A percentile compares a stretch with the other conserved stretches of the same genome.
phyloP scores from a whole-genome alignment of 176 grass and related monocot genomes.

The Rhynchospora tenuis region DNA sequence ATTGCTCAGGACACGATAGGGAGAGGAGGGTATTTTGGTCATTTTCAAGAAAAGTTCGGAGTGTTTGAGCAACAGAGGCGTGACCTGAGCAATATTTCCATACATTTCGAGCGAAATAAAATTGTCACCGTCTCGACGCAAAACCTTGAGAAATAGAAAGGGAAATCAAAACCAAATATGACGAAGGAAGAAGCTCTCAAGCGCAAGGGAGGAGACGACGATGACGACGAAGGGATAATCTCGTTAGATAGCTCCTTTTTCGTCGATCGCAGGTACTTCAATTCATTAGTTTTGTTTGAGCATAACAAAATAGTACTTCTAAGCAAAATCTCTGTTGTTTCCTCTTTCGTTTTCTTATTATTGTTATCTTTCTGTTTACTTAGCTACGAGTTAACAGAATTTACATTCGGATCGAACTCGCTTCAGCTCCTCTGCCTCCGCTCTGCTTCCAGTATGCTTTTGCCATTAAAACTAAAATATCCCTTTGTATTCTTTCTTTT shows the following conservation, averaged over 20 bases:
- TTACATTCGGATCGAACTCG: constrained; percentile 73
- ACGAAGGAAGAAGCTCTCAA: background rate
- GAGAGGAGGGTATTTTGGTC: no score
- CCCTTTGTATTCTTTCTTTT: no score
- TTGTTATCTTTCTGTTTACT: constrained; percentile 26
- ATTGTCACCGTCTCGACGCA: background rate
- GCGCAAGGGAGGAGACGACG: constrained; percentile 18
- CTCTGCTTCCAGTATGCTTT: constrained; percentile 70
- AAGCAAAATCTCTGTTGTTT: background rate
- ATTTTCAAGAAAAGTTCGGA: no score
- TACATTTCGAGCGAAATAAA: background rate
- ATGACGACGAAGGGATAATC: constrained; percentile 48
- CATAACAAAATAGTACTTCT: background rate
- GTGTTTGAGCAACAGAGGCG: no score
- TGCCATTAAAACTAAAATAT: background rate
- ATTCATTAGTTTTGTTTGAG: background rate
- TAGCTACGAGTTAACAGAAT: constrained; percentile 79
- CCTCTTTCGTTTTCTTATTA: constrained; percentile 7
- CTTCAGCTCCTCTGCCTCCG: constrained; percentile 65
- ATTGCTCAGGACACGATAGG: no score
- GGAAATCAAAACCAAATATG: background rate
- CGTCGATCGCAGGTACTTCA: constrained; percentile 62
- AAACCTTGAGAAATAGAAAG: background rate
- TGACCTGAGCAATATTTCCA: no score
- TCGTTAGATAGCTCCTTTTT: constrained; percentile 69